phyloP scores from a whole-genome alignment of 179 eudicot genomes.

The Gypsophila paniculata region DNA sequence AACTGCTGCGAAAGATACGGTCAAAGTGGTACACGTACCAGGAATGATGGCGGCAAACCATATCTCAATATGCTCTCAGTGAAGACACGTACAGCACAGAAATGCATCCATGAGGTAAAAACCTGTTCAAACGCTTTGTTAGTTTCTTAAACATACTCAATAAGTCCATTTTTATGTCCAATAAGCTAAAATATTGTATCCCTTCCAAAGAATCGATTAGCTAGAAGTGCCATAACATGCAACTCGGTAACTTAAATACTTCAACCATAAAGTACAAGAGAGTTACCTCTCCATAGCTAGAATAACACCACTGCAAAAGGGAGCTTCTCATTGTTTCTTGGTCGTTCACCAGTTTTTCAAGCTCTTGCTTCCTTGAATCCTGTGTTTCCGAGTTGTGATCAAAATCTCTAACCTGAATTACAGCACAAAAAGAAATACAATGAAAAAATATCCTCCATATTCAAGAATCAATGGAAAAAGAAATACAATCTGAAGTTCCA shows the following conservation, averaged over 20 bases:
- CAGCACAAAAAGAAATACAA: constrained; percentile 15
- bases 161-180: not conserved
- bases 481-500: not conserved
- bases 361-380: constrained; percentile 72
- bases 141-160: constrained; percentile 8
- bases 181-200: not conserved
- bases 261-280: not conserved
- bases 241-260: not conserved
- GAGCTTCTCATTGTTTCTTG: constrained; percentile 81
- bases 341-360: constrained; percentile 71
- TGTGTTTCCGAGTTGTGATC: constrained; percentile 77
- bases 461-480: constrained; percentile 1
- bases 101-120: constrained; percentile 96
- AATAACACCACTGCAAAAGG: constrained; percentile 89
- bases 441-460: not conserved
- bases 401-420: constrained; percentile 77
- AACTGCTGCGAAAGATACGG: not conserved
- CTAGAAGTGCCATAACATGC: not conserved
- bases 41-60: constrained; percentile 88
- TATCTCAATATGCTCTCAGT: constrained; percentile 92
- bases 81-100: constrained; percentile 85
- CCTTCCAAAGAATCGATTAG: not conserved
- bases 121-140: constrained; percentile 48
- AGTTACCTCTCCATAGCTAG: constrained; percentile 92
- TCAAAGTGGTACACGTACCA: constrained; percentile 45